Base-by-base conservation (phyloP, 805 yeast genomes). In the Candida fluviatilis region DNA sequence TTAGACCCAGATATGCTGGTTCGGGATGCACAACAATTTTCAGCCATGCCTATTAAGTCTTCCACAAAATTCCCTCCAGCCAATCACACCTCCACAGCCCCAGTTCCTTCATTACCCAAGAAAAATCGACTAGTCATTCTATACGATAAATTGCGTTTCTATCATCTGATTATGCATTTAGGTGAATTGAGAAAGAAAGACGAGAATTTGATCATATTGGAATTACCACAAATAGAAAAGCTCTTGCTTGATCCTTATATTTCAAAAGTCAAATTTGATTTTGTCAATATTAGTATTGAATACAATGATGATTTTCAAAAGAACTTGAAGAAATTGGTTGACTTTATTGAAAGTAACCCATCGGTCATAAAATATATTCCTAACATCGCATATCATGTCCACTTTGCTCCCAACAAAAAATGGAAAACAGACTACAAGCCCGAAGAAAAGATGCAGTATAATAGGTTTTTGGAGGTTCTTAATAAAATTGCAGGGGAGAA, bases 311-410 rank as follows among this genome's bases (percentile, higher is more conserved):
- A 54, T 16, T 61, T 62, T 45, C 57, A 51, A 18, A n/a, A 16
- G 11, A 51, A 60, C 39, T 35, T 60, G 37, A 45, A 44, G 13
- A 43, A 35, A 29, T 44, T 57, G 18, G 43, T 44, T 18, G 46
- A 48, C 2, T 60, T 60, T 38, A 40, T 63, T 10, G 45, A 45
- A 13, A 26, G 40, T 4, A 42, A 57, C 28, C 32, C 46, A 5
- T 37, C 39, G 2, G 42, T 48, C 17, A 18, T 62, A 2, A 34
- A 46, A 24, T 35, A 28, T 4, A 38, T 50, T 16, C 41, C 41
- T 5, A 60, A 60, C 23, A 51, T 64, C 18, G 52, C 55, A 4
- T 66, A 63, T 43, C 71, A 64, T 39, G 49, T 67, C 15, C 62
- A 58, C 30, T 66, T 66, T 42, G 58, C 54, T 26, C 52, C 55